phyloP scores from a whole-genome alignment of 306 rosid genomes.

The Trifolium subterraneum region DNA sequence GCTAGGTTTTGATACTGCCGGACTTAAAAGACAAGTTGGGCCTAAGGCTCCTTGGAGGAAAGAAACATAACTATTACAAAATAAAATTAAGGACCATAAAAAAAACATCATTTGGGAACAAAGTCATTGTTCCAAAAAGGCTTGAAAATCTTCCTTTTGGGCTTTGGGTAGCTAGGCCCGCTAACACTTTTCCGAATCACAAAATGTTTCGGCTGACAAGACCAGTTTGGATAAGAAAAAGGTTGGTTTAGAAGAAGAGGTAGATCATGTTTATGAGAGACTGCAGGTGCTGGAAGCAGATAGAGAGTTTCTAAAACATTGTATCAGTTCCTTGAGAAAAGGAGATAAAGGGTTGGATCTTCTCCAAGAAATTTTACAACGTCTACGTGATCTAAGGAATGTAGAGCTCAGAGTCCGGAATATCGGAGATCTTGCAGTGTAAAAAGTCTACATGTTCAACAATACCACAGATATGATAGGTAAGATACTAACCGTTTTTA shows the following conservation, averaged over 20 bases:
- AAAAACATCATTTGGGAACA: too few relatives aligned
- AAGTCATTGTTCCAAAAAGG: too few relatives aligned
- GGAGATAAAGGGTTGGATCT: slow-evolving; percentile 86
- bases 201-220: slow-evolving; percentile 47
- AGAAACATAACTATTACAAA: too few relatives aligned
- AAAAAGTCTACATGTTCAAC: slow-evolving; percentile 36
- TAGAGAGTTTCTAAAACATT: slow-evolving; percentile 92
- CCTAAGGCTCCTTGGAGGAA: too few relatives aligned
- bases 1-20: too few relatives aligned
- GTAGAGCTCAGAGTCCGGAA: slow-evolving; percentile 72
- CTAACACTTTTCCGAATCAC: slow-evolving; percentile 40
- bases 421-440: slow-evolving; percentile 55
- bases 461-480: slow-evolving; percentile 47
- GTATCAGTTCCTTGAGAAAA: slow-evolving; percentile 85
- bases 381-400: slow-evolving; percentile 90
- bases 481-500: slow-evolving; percentile 33
- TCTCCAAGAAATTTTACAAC: slow-evolving; percentile 91
- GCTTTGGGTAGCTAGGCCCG: too few relatives aligned
- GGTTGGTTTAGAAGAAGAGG: slow-evolving; percentile 56
- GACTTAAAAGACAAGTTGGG: too few relatives aligned
- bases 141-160: too few relatives aligned
- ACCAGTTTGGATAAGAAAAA: slow-evolving; percentile 54
- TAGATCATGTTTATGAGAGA: slow-evolving; percentile 83
- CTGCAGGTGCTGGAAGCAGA: slow-evolving; percentile 88
- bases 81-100: too few relatives aligned